phyloP scores from a whole-genome alignment of 495 filamentous ascomycete genomes.

The Aspergillus biplanus region DNA sequence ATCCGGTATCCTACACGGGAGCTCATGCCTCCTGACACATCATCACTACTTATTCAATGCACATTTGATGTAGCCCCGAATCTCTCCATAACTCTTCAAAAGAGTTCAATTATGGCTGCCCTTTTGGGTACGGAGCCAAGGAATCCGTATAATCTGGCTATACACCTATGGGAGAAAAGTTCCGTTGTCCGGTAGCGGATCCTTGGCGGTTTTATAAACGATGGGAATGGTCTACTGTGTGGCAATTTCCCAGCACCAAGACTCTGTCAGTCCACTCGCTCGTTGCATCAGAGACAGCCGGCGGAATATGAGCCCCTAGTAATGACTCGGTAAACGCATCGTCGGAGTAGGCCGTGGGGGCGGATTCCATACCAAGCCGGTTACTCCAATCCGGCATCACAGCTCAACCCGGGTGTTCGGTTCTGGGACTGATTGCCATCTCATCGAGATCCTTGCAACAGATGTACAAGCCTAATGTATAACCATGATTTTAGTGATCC shows the following conservation, averaged over 20 bases:
- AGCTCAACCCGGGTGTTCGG: not conserved
- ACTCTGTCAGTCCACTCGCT: not conserved
- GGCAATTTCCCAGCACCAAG: not conserved
- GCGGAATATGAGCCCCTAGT: not conserved
- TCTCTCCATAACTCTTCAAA: too few species aligned
- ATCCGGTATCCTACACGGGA: too few species aligned
- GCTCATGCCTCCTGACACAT: too few species aligned
- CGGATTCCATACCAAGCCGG: not conserved
- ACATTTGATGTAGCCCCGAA: too few species aligned
- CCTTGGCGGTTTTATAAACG: not conserved
- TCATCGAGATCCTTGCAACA: not conserved
- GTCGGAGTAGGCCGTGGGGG: not conserved
- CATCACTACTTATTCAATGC: too few species aligned
- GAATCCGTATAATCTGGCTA: too few species aligned
- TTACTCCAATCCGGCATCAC: not conserved
- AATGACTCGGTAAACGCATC: not conserved
- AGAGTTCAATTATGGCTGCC: too few species aligned
- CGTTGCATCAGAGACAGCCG: not conserved
- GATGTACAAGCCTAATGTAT: too few species aligned
- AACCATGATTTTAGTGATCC: too few species aligned
- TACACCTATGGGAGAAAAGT: too few species aligned
- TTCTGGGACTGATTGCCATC: not conserved
- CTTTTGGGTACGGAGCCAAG: too few species aligned
- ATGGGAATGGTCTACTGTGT: not conserved
- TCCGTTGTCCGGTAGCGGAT: not conserved